These are phyloP conservation scores for Dendrobium nobile DNA, from an alignment of 106 monocot genomes.

Conservation along the genomic window DNA sequence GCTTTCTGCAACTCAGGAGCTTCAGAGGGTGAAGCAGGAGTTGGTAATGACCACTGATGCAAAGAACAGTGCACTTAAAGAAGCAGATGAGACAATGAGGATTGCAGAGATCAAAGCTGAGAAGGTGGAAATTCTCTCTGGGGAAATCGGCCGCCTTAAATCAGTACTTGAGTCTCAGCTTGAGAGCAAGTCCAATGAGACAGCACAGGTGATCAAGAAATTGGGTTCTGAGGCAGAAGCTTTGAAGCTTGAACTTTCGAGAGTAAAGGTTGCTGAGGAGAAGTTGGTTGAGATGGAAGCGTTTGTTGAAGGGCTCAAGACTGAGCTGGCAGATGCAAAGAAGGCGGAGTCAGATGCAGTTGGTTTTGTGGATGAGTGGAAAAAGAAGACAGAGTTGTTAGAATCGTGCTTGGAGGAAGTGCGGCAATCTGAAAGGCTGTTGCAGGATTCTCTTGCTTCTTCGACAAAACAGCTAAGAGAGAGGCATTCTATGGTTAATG, in stretches of 20 bases:
- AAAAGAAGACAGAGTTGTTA: slow-evolving; percentile 26
- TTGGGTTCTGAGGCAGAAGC: slow-evolving; percentile 28
- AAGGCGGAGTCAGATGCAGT: slow-evolving; percentile 24
- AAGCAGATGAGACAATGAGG: slow-evolving; percentile 24
- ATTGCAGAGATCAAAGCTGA: slow-evolving; percentile 35
- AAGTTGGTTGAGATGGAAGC: slow-evolving; percentile 26
- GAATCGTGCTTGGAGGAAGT: slow-evolving; percentile 23
- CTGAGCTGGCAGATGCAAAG: slow-evolving; percentile 33
- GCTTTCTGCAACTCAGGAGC: slow-evolving; percentile 40
- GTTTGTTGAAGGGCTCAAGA: slow-evolving; percentile 28
- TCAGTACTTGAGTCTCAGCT: slow-evolving; percentile 28
- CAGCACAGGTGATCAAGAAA: slow-evolving; percentile 28
- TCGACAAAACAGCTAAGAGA: slow-evolving; percentile 26
- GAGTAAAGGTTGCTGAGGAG: slow-evolving; percentile 23
- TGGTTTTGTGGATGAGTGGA: slow-evolving; percentile 40
- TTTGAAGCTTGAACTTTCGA: slow-evolving; percentile 38
- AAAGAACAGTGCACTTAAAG: slow-evolving; percentile 35
- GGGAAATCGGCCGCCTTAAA: slow-evolving; percentile 47
- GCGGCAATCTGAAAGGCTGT: slow-evolving; percentile 19
- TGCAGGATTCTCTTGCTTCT: slow-evolving; percentile 15
- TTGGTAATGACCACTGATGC: slow-evolving; percentile 44
- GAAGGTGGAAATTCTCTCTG: slow-evolving; percentile 45
- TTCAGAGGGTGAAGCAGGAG: slow-evolving; percentile 49
- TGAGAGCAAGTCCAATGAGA: slow-evolving; percentile 23
- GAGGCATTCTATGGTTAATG: slow-evolving; percentile 11